These are phyloP conservation scores for Hanseniaspora sp. DNA, from an alignment of 1,139 yeast genomes.

Conservation along the genomic window DNA sequence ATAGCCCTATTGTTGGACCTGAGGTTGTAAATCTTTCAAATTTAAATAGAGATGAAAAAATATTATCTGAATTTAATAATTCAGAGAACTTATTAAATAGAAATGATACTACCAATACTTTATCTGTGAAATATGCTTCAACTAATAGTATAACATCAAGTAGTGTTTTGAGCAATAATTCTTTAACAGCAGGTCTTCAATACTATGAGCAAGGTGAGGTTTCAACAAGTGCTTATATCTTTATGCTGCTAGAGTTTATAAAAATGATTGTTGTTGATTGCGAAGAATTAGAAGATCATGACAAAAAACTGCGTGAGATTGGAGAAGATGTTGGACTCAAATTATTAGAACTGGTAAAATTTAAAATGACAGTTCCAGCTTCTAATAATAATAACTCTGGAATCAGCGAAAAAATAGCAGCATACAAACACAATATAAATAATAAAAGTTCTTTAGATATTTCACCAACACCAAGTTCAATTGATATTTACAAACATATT, in stretches of 20 bases:
- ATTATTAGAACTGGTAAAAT: conserved; percentile 45
- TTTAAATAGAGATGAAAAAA: conserved; percentile 9
- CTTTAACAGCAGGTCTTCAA: background rate
- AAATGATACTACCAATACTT: background rate
- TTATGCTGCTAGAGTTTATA: conserved; percentile 27
- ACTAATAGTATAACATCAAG: background rate
- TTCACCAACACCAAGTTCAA: conserved; percentile 1
- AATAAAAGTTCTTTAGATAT: conserved; percentile 8
- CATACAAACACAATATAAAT: background rate
- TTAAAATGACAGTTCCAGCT: conserved; percentile 35
- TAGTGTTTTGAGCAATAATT: background rate
- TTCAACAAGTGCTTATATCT: conserved; percentile 28
- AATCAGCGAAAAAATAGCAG: background rate
- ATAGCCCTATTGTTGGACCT: background rate
- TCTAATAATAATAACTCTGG: conserved; percentile 11
- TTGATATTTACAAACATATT: conserved; percentile 2
- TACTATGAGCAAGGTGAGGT: conserved; percentile 22
- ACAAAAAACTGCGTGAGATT: conserved; percentile 57
- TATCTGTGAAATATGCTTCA: background rate
- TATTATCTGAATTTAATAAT: background rate
- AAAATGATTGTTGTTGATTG: conserved; percentile 22
- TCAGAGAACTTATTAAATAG: background rate
- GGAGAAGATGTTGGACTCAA: conserved; percentile 65
- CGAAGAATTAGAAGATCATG: conserved; percentile 38
- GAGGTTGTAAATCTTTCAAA: background rate